phyloP scores from a whole-genome alignment of 2,329 filamentous ascomycete species.

The Sphaerostilbella broomeana region DNA sequence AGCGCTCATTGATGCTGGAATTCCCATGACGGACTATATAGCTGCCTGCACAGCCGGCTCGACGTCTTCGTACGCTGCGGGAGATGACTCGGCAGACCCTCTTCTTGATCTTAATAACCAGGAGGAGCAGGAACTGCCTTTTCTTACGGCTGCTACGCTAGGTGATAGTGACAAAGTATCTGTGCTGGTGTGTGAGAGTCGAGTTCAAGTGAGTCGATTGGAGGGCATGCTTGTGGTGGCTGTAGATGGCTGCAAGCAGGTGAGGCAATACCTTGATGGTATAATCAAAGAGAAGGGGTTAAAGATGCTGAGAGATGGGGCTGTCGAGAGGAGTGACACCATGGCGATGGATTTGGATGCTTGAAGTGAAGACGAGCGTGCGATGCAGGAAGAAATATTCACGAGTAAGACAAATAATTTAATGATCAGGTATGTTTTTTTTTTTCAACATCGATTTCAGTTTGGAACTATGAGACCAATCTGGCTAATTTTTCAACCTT shows the following conservation, averaged over 20 bases:
- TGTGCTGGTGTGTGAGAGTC: conserved; percentile 78
- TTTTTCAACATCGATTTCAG: too few species aligned
- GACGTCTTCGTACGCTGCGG: conserved; percentile 58
- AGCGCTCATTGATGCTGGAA: conserved; percentile 86
- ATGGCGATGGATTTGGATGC: conserved; percentile 47
- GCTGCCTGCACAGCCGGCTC: conserved; percentile 82
- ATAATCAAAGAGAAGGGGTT: conserved; percentile 68
- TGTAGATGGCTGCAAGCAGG: conserved; percentile 83
- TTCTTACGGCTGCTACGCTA: conserved; percentile 76
- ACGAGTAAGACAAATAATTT: neutral
- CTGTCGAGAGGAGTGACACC: conserved; percentile 41
- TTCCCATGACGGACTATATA: conserved; percentile 91
- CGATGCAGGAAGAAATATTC: neutral
- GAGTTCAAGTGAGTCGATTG: conserved; percentile 72
- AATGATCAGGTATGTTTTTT: conserved; percentile 4
- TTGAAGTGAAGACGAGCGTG: conserved; percentile 10
- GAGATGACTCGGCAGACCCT: conserved; percentile 66
- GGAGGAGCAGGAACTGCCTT: conserved; percentile 84
- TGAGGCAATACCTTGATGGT: conserved; percentile 72
- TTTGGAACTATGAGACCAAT: too few species aligned
- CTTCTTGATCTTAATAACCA: conserved; percentile 71
- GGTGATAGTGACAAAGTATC: conserved; percentile 68
- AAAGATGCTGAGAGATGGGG: conserved; percentile 54
- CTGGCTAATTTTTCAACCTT: neutral
- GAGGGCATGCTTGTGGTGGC: conserved; percentile 92